These are phyloP conservation scores for Linum tenue DNA, from an alignment of 345 rosid species.

Conservation along the genomic window DNA sequence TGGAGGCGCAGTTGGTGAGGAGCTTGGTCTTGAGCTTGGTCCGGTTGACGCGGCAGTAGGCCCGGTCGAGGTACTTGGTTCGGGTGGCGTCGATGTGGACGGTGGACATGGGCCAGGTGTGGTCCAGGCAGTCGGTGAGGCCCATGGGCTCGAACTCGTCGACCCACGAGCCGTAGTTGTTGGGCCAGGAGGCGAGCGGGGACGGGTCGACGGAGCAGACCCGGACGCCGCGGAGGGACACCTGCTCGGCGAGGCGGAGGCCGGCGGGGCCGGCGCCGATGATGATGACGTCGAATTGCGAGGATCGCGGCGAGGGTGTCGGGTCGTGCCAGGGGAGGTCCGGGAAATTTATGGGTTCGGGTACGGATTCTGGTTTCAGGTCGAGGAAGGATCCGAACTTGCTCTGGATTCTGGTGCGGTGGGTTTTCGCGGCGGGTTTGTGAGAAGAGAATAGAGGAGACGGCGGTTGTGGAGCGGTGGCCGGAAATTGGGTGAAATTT, in stretches of 20 bases:
- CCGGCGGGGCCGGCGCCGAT: slow-evolving; percentile 69
- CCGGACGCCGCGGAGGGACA: slow-evolving; percentile 37
- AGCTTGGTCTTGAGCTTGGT: slow-evolving; percentile 33
- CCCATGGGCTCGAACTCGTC: slow-evolving; percentile 57
- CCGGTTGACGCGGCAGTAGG: slow-evolving; percentile 52
- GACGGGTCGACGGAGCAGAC: slow-evolving; percentile 66
- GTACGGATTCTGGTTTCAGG: slow-evolving; percentile 32
- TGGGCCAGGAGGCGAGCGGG: slow-evolving; percentile 53
- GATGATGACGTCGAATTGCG: slow-evolving; percentile 41
- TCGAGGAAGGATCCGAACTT: slow-evolving; percentile 41
- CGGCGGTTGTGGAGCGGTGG: neutral
- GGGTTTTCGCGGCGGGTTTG: slow-evolving; percentile 8
- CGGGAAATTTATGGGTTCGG: slow-evolving; percentile 23
- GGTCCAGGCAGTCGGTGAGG: slow-evolving; percentile 45
- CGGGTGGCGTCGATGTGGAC: slow-evolving; percentile 35
- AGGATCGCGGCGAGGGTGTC: slow-evolving; percentile 11
- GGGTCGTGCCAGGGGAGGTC: slow-evolving; percentile 36
- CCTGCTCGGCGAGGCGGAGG: slow-evolving; percentile 56
- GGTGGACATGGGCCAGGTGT: slow-evolving; percentile 46
- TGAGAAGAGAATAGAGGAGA: slow-evolving; percentile 11
- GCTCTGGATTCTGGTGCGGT: slow-evolving; percentile 20
- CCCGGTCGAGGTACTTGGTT: slow-evolving; percentile 44
- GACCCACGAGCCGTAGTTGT: slow-evolving; percentile 67
- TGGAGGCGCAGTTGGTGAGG: slow-evolving; percentile 36
- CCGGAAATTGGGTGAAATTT: neutral